Evolutionary conservation across 305 asterid genomes (phyloP), one percentile per base, ranked within the genome.

Genomic region (Solanum aculeatissimum): DNA sequence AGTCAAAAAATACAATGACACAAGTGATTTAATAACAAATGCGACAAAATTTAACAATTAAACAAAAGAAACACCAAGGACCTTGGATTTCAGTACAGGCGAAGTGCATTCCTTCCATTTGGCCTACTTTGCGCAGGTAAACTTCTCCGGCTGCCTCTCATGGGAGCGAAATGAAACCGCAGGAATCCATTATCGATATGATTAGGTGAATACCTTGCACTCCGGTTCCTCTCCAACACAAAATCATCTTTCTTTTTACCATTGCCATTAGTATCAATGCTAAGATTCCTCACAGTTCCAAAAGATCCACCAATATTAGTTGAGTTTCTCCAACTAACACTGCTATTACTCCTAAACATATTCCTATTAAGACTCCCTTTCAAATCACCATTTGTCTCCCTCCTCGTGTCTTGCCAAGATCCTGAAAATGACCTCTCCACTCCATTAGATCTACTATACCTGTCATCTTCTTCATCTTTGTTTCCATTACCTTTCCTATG

Each of bases 351-450:
- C 83, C 98, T 84, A 29, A 92, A 84, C 87, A 91, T 88, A 32
- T 83, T 90, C 85, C 94, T 89, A 54, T 89, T 91, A 10, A 91
- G 86, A 16, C 93, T 92, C 21, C 87, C 91, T 53, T 87, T 88
- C 49, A 35, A n/a, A 32, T 88, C 95, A 7, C 86, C 91, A 77
- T 87, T 91, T 38, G 86, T 83, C 80, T 88, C 92, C 68, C 89
- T 79, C 90, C 95, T 91, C 35, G 88, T 84, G 65, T 91, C 97
- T 63, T 90, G 97, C 98, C 99, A 96, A 27, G 99, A 91, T 71
- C 91, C 97, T 2, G 99, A 97, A 9, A 87, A 88, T 2, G 98
- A 93, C 89, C 98, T 92, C 85, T 92, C 97, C 9, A 96, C 94
- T 53, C 98, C 98, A 40, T 94, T 95, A n/a, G 87, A 88, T 79